Base-by-base conservation (phyloP, 1,284 basidiomycete species). In the Microbotryum scabiosae region DNA sequence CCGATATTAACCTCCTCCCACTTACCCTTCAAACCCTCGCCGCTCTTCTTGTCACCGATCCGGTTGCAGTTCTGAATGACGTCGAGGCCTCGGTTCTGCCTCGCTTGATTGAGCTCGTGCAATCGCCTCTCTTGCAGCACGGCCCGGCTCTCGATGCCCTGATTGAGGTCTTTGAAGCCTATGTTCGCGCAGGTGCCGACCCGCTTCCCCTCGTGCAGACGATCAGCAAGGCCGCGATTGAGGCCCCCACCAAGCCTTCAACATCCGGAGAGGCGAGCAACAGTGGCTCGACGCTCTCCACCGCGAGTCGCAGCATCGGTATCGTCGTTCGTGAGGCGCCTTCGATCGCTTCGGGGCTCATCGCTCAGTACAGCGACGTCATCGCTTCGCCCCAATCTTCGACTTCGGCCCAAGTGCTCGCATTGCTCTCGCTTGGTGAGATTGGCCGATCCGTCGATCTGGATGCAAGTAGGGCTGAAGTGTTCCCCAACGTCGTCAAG, bases 341-440 rank as follows among this genome's bases (percentile, higher is more conserved):
- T 36, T 79, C 78, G 14, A 80, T 90, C 52, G 85, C 87, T 25
- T 86, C 87, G 0, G 87, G 86, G 23, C 84, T 86, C 12, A 59
- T 70, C 52, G 60, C 59, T 45, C 84, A 88, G 71, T 92, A 90
- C 73, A 82, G 85, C 16, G 88, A 85, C 73, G 78, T 83, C 60
- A 76, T 93, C 71, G 86, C 36, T 65, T 76, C 79, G 0, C 80
- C 84, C 5, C 89, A 88, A 72, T 81, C 84, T 8, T 82, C 82
- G 63, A 75, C 85, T 25, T 78, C 82, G 0, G 79, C 84, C 47
- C 78, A 87, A 21, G 85, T 89, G 50, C 81, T 97, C n/a, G 87
- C 88, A 63, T 79, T 97, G 51, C 78, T 94, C 20, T 86, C 89
- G 47, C 79, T 96, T 54, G 92, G 92, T 57, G 92, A 97, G 75